Evolutionary conservation across 208 protist genomes (phyloP), one percentile per base, ranked within the genome.

Genomic region (Crithidia fasciculata): DNA sequence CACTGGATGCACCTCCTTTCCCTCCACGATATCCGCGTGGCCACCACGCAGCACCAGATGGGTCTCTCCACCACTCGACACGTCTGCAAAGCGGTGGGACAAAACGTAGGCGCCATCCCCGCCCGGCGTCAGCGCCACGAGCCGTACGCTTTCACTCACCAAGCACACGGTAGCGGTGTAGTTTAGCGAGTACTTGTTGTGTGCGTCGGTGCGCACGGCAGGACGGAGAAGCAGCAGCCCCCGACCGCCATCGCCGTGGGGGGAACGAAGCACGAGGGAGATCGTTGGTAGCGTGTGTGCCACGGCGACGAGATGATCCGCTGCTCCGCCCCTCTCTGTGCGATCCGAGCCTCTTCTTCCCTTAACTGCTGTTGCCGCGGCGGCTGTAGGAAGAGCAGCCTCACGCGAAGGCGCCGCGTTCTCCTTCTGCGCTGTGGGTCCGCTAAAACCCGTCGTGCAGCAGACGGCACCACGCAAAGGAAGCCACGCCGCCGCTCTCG

Each of bases 151-250:
- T 52, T 74, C 67, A 45, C 74, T 80, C 45, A 80, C 54, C 37
- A 58, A 28, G 18, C 47, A 53, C 10, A 71, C 9, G 5, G 68
- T 50, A 9, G 47, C 60, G 5, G 8, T 9, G 55, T 80, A 80
- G 13, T 9, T 44, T 2, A 80, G 52, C 1, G 5, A 19, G 41
- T n/a, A 44, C 62, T 19, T 69, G 44, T 55, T 43, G 37, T 50
- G 49, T 0, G 12, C 18, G 10, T 8, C 18, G 13, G 28, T 0
- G n/a, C 7, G 9, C 37, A 80, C 40, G 6, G 61, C 37, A 6
- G 74, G 74, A 28, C 62, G 74, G 45, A 80, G 55, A 18, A 80
- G 45, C n/a, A 80, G 18, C 16, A 80, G 55, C 8, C 54, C 74
- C 7, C 55, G 69, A 9, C 45, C 58, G 57, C 37, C 58, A 65